These are phyloP conservation scores for Fusarium avenaceum DNA, from an alignment of 2,329 filamentous ascomycete genomes.

Conservation along the genomic window DNA sequence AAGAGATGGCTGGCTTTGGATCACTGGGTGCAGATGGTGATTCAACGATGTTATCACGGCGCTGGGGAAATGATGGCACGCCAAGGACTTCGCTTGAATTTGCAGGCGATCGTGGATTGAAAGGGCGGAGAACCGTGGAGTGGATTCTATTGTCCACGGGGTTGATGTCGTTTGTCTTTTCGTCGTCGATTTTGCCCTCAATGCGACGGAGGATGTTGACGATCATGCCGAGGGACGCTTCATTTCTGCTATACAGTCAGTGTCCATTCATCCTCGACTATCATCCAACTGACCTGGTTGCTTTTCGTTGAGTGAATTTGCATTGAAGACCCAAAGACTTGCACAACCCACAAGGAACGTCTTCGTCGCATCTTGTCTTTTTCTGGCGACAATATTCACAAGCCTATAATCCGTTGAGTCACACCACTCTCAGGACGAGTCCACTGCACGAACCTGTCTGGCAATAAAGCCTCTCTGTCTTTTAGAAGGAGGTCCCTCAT, in stretches of 20 bases:
- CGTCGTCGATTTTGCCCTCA: slow-evolving; percentile 37
- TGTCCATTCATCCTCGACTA: accelerated
- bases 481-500: slow-evolving; percentile 28
- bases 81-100: slow-evolving; percentile 38
- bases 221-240: slow-evolving; percentile 40
- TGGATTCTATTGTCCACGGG: neutral
- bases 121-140: neutral
- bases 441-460: slow-evolving; percentile 21
- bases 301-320: slow-evolving; percentile 27
- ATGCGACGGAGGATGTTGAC: slow-evolving; percentile 40
- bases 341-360: slow-evolving; percentile 36
- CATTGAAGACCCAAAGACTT: slow-evolving; percentile 33
- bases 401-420: slow-evolving; percentile 23
- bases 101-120: slow-evolving; percentile 26
- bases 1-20: slow-evolving; percentile 23
- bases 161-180: neutral
- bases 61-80: slow-evolving; percentile 19
- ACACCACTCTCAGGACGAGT: neutral
- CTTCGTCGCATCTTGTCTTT: slow-evolving; percentile 40
- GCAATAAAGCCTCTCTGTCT: slow-evolving; percentile 37
- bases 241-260: slow-evolving; percentile 21
- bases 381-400: slow-evolving; percentile 41
- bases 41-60: slow-evolving; percentile 15
- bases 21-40: slow-evolving; percentile 11
- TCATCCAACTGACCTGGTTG: slow-evolving; percentile 8